These are phyloP conservation scores for Eucalyptus pumila DNA, from an alignment of 345 rosid species.

Conservation along the genomic window DNA sequence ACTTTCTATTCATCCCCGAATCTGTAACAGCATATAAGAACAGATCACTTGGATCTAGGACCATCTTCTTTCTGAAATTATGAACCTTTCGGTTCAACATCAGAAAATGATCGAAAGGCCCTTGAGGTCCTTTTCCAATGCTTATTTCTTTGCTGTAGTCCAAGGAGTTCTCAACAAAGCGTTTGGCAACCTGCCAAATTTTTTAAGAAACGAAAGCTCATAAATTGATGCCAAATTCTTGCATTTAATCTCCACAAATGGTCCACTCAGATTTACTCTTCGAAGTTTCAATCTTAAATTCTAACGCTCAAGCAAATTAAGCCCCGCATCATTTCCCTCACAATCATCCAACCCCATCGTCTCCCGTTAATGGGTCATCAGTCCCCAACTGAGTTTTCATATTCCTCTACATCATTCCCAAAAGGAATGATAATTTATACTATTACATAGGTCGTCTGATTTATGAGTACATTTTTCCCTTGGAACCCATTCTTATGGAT, in stretches of 20 bases:
- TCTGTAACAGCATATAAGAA: constrained; percentile 89
- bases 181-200: constrained; percentile 63
- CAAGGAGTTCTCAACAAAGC: constrained; percentile 44
- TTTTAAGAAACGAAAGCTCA: not conserved
- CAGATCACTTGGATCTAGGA: constrained; percentile 51
- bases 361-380: not conserved
- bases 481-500: not conserved
- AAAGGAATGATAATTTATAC: not conserved
- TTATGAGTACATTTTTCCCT: not conserved
- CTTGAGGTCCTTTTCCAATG: constrained; percentile 83
- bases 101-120: constrained; percentile 85
- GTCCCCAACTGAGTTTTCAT: not conserved
- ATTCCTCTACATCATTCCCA: not conserved
- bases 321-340: not conserved
- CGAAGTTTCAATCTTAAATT: not conserved
- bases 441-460: not conserved
- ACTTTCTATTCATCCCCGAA: constrained; percentile 67
- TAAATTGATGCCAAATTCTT: not conserved
- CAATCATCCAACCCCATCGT: not conserved
- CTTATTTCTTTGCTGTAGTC: constrained; percentile 68
- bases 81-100: constrained; percentile 32
- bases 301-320: not conserved
- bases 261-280: not conserved
- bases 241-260: not conserved
- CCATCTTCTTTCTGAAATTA: constrained; percentile 5